Evolutionary conservation across 805 yeast species (phyloP).

Genomic region (Wickerhamiella dianesei): DNA sequence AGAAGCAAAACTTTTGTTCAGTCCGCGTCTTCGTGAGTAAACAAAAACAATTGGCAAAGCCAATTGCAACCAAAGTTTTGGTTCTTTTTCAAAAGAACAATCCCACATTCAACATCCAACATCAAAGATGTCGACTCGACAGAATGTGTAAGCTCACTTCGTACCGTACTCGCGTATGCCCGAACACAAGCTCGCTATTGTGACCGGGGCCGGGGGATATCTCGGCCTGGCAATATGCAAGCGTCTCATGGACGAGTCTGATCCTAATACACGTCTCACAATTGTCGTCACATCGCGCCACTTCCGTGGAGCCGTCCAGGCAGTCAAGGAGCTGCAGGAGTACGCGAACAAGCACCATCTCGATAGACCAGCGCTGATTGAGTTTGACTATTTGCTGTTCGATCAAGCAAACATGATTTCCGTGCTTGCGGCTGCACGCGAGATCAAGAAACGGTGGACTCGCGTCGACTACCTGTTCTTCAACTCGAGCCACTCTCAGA

Average conservation of each 20-base stretch:
- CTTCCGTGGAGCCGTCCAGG: constrained; percentile 67
- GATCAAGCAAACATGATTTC: constrained; percentile 88
- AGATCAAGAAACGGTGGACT: constrained; percentile 47
- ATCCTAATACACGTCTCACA: constrained; percentile 46
- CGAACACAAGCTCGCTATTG: constrained; percentile 23
- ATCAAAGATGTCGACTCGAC: too few relatives aligned
- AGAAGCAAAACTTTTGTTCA: too few relatives aligned
- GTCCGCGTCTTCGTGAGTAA: too few relatives aligned
- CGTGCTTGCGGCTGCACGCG: constrained; percentile 58
- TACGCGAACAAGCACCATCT: constrained; percentile 18
- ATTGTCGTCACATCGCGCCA: constrained; percentile 83
- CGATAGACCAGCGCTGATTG: constrained; percentile 45
- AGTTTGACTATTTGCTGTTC: constrained; percentile 78
- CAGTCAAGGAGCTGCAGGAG: constrained; percentile 39
- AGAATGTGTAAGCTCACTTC: not conserved
- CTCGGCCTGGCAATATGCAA: constrained; percentile 79
- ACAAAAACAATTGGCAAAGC: too few relatives aligned
- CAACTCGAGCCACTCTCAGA: constrained; percentile 84
- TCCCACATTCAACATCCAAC: too few relatives aligned
- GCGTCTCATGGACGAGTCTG: constrained; percentile 48
- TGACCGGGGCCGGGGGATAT: constrained; percentile 39
- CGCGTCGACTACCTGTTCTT: constrained; percentile 67
- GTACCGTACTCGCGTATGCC: not conserved
- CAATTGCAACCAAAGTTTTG: too few relatives aligned
- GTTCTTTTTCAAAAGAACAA: too few relatives aligned